Evolutionary conservation across 805 yeast species (phyloP), one percentile per base, ranked within the genome.

Genomic region (Saccharomycopsis sp.): DNA sequence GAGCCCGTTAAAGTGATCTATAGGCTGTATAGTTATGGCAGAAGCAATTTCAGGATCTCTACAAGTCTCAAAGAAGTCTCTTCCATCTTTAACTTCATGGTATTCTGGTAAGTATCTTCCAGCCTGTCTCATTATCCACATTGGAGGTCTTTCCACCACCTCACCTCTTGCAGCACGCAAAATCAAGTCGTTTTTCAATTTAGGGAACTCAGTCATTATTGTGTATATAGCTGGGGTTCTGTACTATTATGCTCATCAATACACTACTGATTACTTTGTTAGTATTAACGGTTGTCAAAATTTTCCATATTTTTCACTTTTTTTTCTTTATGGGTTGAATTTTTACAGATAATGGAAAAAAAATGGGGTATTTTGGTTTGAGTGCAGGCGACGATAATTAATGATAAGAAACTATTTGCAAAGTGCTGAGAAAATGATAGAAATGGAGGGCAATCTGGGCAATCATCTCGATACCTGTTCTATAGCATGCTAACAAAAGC

Each of bases 121-220:
- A n/a, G 97, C 97, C 76, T 91, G 97, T 73, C 97, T 83, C 97
- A 91, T 91, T 65, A 92, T 87, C 97, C 97, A 94, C 61, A 94
- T 84, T 19, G 99, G 99, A 1, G 99, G 97, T 70, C 99, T 84
- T 73, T 94, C 98, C 47, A 93, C 97, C 61, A 75, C 75, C 69
- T 93, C 96, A 55, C 87, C 97, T 64, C 79, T 78, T 9, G 98
- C 97, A 2, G 98, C 97, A 66, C 99, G 79, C 63, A 94, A 76
- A 42, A 94, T 87, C 67, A 93, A 78, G 69, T 94, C 99, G 74
- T 94, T 94, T 73, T 92, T 82, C 70, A 92, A 76, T 15, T 85
- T 82, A 17, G 97, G 85, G 70, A 91, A 92, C 57, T 73, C 73
- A 17, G 9, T 44, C 49, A 44, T 5, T 60, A n/a, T n/a, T n/a